These are phyloP conservation scores for Mucor irregularis DNA, from an alignment of 371 early-diverging fungal genomes.

Conservation along the genomic window DNA sequence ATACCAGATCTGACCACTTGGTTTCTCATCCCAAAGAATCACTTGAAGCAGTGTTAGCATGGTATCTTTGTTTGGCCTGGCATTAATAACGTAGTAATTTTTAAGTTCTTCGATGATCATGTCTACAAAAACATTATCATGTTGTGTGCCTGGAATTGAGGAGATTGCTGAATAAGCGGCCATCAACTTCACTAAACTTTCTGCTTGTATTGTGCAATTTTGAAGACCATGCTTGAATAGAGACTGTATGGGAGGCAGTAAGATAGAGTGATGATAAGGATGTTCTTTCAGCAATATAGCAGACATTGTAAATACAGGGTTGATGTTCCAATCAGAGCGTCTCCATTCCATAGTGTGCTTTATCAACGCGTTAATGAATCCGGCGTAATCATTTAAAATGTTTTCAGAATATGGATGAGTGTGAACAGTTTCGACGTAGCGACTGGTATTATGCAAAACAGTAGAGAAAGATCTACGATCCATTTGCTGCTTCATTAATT, in stretches of 20 bases:
- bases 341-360: slow-evolving; percentile 55
- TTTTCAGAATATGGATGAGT: slow-evolving; percentile 51
- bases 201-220: slow-evolving; percentile 38
- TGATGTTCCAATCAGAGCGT: slow-evolving; percentile 56
- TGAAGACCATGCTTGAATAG: slow-evolving; percentile 47
- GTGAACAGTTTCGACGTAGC: slow-evolving; percentile 59
- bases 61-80: slow-evolving; percentile 43
- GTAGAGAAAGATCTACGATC: slow-evolving; percentile 58
- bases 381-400: slow-evolving; percentile 43
- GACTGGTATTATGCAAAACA: slow-evolving; percentile 54
- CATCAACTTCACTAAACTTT: slow-evolving; percentile 41
- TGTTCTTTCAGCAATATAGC: slow-evolving; percentile 52
- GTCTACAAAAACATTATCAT: slow-evolving; percentile 44
- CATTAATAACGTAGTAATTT: slow-evolving; percentile 10
- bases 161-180: slow-evolving; percentile 35
- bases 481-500: slow-evolving; percentile 59
- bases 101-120: slow-evolving; percentile 49
- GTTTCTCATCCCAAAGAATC: slow-evolving; percentile 41
- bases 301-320: slow-evolving; percentile 51
- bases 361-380: slow-evolving; percentile 39
- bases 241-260: slow-evolving; percentile 40
- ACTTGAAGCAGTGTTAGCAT: slow-evolving; percentile 46
- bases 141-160: slow-evolving; percentile 29
- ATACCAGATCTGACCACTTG: slow-evolving; percentile 37
- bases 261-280: slow-evolving; percentile 37